Evolutionary conservation across 441 rosid genomes (phyloP).

Genomic region (Dalechampia spathulata): DNA sequence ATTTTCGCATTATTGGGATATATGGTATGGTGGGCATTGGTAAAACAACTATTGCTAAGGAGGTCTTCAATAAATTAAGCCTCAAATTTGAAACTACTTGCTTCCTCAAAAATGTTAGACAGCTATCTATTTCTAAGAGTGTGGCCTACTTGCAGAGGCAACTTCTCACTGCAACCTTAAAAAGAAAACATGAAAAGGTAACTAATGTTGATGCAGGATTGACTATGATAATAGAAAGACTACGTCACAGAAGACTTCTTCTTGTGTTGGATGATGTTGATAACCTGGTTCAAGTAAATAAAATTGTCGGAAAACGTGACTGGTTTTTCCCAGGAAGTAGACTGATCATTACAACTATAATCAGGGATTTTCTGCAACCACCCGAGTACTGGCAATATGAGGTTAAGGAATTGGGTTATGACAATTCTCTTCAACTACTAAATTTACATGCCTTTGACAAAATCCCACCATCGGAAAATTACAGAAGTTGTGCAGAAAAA

Average conservation of each 20-base stretch:
- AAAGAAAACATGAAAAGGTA: neutral
- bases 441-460: neutral
- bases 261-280: conserved; percentile 2
- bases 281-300: neutral
- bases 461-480: neutral
- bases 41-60: neutral
- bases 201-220: neutral
- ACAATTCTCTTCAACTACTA: neutral
- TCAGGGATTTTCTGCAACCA: neutral
- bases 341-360: neutral
- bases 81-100: neutral
- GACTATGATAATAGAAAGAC: neutral
- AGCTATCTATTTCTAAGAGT: neutral
- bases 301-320: too few relatives aligned
- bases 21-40: neutral
- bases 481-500: neutral
- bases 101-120: neutral
- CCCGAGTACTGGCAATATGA: neutral
- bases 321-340: neutral
- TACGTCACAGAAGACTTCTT: neutral
- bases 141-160: neutral
- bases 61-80: neutral
- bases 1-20: conserved; percentile 6
- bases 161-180: neutral
- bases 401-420: neutral